These are phyloP conservation scores for Lachnellula subtilissima DNA, from an alignment of 2,329 filamentous ascomycete genomes.

Conservation along the genomic window DNA sequence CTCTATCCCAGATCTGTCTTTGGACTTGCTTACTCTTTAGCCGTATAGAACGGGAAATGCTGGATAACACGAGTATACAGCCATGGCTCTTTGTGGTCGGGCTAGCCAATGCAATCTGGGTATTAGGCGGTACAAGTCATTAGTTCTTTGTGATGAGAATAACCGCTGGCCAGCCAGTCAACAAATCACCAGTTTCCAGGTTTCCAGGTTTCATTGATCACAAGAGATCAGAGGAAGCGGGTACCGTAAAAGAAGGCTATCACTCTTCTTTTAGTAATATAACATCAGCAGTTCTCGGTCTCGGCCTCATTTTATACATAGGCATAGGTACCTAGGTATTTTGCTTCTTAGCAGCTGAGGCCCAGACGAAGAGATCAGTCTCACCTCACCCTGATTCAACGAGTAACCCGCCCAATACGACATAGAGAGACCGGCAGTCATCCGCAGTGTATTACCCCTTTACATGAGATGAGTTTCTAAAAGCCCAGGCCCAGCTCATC, in stretches of 20 bases:
- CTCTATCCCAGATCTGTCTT: background rate
- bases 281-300: background rate
- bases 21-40: background rate
- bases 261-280: background rate
- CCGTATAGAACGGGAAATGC: background rate
- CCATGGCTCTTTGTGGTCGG: conserved; percentile 2
- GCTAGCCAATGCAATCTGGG: conserved; percentile 11
- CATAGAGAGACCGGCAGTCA: background rate
- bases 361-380: background rate
- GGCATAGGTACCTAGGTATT: background rate
- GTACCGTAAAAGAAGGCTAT: background rate
- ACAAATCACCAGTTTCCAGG: background rate
- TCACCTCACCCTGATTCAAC: background rate
- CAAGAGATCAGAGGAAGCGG: no score
- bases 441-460: background rate
- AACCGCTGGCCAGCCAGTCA: conserved; percentile 5
- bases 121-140: background rate
- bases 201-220: no score
- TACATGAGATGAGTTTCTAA: background rate
- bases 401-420: background rate
- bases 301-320: background rate
- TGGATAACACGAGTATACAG: background rate
- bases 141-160: conserved; percentile 16
- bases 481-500: background rate
- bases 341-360: background rate